phyloP scores from a whole-genome alignment of 2,329 filamentous ascomycete species.

The Chaetomium sp. region DNA sequence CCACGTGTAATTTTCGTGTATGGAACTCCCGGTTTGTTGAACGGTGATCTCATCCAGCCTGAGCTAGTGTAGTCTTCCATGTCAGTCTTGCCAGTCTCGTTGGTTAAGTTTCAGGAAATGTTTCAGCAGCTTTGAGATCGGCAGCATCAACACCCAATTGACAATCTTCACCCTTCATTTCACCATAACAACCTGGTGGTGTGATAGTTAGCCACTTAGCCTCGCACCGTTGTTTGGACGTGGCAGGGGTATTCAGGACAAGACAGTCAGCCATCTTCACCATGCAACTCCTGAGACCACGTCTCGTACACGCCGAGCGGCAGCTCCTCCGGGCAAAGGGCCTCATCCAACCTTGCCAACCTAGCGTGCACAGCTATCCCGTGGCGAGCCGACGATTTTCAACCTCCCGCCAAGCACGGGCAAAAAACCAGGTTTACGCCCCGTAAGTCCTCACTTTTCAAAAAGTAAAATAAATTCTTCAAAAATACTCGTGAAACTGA shows the following conservation, averaged over 20 bases:
- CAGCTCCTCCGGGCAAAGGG: not conserved
- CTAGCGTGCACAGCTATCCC: not conserved
- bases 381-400: conserved; percentile 23
- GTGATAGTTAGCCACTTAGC: no score
- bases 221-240: no score
- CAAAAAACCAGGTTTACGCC: conserved; percentile 35
- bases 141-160: not conserved
- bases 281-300: conserved; percentile 7
- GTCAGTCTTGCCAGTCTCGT: not conserved
- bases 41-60: not conserved
- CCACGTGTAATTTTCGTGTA: no score
- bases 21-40: not conserved
- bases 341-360: not conserved
- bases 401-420: conserved; percentile 22
- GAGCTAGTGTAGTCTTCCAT: not conserved
- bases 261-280: no score
- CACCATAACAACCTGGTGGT: no score
- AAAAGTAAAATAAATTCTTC: not conserved
- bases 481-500: not conserved
- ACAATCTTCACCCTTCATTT: no score
- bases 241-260: no score
- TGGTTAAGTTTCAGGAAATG: no score
- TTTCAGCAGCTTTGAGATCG: not conserved
- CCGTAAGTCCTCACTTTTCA: conserved; percentile 29
- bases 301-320: not conserved